Base-by-base conservation (phyloP, 495 filamentous ascomycete genomes). In the Pyrenopolyporus hunteri region DNA sequence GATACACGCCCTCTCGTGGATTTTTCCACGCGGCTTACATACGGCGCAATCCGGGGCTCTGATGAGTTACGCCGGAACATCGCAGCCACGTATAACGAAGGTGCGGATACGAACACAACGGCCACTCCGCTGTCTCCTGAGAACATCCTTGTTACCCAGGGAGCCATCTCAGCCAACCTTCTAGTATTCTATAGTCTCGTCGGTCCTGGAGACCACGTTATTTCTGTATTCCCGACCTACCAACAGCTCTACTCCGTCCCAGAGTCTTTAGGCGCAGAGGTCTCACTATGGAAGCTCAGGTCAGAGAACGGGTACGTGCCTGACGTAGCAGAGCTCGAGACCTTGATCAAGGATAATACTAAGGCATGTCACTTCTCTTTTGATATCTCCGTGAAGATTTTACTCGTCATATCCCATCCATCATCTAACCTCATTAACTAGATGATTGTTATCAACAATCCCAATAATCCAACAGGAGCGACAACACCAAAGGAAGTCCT, bases 181-280 rank as follows among this genome's bases (percentile, higher is more conserved):
- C 73, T 93, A 2, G 66, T 87, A 3, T 78, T 95, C 16, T 95
- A 94, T 73, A 80, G 86, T 0, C 76, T 95, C 17, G 70, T 94
- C 1, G 86, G 86, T 0, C 87, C 88, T 0, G 92, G 89, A 1
- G 91, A 96, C 57, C 92, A 97, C 79, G 89, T 95, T 23, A 84
- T 96, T 48, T 95, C 90, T 67, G 89, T 96, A 50, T 88, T 91
- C 64, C 92, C 92, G 2, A 94, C 91, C 17, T 97, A 97, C 70
- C 89, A 94, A 66, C 92, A 96, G 65, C 82, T 96, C 0, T 96
- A 93, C 64, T 77, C 83, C 9, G 83, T 95, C 1, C 89, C 92
- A 1, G 82, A 76, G 54, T 89, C 86, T 26, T 76, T 96, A 2
- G 92, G 92, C 0, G 92, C 92, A 0, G 85, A 91, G 53, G 90